A percentile compares a stretch with the other conserved stretches of the same genome.
phyloP scores from a whole-genome alignment of 192 early-diverging fungal species.

The Mortierella antarctica region DNA sequence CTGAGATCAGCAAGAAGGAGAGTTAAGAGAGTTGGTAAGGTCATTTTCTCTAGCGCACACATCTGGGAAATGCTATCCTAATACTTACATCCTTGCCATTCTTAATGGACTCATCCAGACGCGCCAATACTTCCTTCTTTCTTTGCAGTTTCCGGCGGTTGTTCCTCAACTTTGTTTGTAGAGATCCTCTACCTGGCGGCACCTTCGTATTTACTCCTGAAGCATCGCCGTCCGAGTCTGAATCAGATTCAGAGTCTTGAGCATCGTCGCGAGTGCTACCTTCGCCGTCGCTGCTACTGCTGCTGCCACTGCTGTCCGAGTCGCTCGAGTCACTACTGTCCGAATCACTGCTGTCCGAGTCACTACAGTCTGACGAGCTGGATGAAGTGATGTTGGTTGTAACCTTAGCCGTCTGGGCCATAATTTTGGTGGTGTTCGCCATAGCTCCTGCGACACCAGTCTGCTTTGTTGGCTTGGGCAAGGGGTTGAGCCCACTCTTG shows the following conservation, averaged over 20 bases:
- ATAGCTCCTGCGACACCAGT: too few relatives aligned
- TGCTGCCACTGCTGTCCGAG: slow-evolving; percentile 7
- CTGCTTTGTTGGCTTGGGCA: too few relatives aligned
- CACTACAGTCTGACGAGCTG: slow-evolving; percentile 13
- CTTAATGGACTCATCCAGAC: too few relatives aligned
- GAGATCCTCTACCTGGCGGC: background rate
- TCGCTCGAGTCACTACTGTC: background rate
- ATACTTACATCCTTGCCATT: too few relatives aligned
- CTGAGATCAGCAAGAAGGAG: too few relatives aligned
- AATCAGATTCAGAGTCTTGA: slow-evolving; percentile 8
- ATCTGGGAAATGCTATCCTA: too few relatives aligned
- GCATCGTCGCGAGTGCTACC: background rate
- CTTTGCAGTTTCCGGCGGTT: slow-evolving; percentile 13
- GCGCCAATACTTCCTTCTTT: background rate
- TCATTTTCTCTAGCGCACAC: too few relatives aligned
- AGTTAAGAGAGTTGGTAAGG: too few relatives aligned
- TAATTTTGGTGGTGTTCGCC: too few relatives aligned
- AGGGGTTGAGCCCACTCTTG: too few relatives aligned
- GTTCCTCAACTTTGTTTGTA: slow-evolving; percentile 13
- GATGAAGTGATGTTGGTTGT: background rate
- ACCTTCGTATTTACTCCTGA: background rate
- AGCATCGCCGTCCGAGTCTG: slow-evolving; percentile 4
- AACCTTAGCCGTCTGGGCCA: too few relatives aligned
- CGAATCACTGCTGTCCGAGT: slow-evolving; percentile 2
- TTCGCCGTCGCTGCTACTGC: background rate